Percentiles rank a stretch among this genome's conserved stretches.
phyloP scores from a whole-genome alignment of 257 asterid genomes.

The Solanum pimpinellifolium region DNA sequence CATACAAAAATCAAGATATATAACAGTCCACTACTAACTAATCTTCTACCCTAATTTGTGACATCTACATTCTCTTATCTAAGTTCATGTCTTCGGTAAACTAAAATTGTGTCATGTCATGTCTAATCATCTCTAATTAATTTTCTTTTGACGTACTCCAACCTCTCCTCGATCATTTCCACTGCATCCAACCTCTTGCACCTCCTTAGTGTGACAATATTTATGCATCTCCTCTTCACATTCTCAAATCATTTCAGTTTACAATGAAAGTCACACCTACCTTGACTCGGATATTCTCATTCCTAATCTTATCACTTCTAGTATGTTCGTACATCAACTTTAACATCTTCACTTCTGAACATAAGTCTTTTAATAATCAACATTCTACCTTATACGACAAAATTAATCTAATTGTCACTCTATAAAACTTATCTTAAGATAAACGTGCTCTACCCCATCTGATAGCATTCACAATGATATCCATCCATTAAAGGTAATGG shows the following conservation, averaged over 20 bases:
- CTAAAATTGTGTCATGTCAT: not conserved
- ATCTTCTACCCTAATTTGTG: not conserved
- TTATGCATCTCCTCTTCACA: too few species aligned
- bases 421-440: not conserved
- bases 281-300: too few species aligned
- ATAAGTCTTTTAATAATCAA: not conserved
- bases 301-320: not conserved
- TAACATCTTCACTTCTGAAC: not conserved
- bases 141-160: not conserved
- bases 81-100: not conserved
- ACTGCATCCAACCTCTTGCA: not conserved
- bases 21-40: not conserved
- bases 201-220: not conserved
- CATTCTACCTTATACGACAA: not conserved
- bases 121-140: too few species aligned
- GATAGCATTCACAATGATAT: not conserved
- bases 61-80: not conserved
- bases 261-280: not conserved
- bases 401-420: not conserved
- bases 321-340: not conserved
- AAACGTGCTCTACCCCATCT: not conserved
- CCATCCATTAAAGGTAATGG: not conserved
- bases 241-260: not conserved
- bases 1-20: not conserved
- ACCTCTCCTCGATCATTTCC: not conserved